Conservation (phyloP, 371 early-diverging fungal species). For the Lichtheimia ramosa region DNA sequence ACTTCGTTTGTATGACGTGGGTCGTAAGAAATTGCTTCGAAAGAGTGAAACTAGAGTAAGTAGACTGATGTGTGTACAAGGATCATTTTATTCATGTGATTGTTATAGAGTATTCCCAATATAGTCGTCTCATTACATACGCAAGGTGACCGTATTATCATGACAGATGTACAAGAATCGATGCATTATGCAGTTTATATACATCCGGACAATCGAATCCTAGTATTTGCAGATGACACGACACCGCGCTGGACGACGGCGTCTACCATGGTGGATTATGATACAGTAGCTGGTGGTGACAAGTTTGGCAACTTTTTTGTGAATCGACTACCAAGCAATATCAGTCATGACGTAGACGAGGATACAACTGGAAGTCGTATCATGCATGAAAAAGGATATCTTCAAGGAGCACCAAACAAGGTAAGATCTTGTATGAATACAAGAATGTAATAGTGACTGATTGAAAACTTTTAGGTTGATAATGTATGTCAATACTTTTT, state of each 20-base stretch:
- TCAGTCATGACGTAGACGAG: slow-evolving; percentile 77
- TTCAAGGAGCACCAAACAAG: slow-evolving; percentile 89
- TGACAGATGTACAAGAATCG: slow-evolving; percentile 89
- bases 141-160: slow-evolving; percentile 84
- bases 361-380: slow-evolving; percentile 86
- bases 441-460: too few relatives aligned
- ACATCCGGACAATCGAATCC: slow-evolving; percentile 76
- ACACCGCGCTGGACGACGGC: slow-evolving; percentile 86
- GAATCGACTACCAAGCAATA: slow-evolving; percentile 66
- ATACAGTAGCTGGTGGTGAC: slow-evolving; percentile 93
- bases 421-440: slow-evolving; percentile 32
- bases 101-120: slow-evolving; percentile 65
- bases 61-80: neutral
- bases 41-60: slow-evolving; percentile 83
- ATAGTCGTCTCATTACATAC: slow-evolving; percentile 73
- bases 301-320: slow-evolving; percentile 95
- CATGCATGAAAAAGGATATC: slow-evolving; percentile 72
- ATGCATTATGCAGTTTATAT: slow-evolving; percentile 79
- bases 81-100: neutral
- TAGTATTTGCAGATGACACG: slow-evolving; percentile 93
- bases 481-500: slow-evolving; percentile 77
- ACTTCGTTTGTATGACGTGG: slow-evolving; percentile 91
- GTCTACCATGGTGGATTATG: slow-evolving; percentile 84
- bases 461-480: slow-evolving; percentile 46
- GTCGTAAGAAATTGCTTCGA: slow-evolving; percentile 86